Evolutionary conservation across 169 alveolate species (phyloP).

Genomic region (Babesia ovata): DNA sequence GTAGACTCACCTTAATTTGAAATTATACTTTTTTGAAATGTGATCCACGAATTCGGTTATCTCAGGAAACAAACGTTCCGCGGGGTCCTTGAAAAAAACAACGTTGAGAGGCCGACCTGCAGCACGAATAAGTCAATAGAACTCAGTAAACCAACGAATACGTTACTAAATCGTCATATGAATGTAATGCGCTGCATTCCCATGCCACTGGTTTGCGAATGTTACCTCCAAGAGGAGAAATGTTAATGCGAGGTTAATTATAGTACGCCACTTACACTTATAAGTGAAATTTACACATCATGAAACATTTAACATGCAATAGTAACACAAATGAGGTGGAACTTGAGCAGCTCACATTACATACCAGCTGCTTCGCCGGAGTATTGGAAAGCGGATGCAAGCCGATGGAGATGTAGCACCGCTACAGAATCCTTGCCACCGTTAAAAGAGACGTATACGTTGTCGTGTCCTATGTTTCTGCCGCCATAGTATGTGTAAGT

Average conservation of each 20-base stretch:
- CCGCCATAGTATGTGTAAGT: background rate
- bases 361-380: slow-evolving; percentile 6
- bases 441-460: slow-evolving; percentile 77
- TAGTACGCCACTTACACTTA: no score
- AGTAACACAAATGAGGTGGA: background rate
- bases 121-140: background rate
- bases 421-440: slow-evolving; percentile 82
- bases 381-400: slow-evolving; percentile 60
- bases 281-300: no score
- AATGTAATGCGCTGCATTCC: no score
- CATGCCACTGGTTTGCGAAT: no score
- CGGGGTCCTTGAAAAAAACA: slow-evolving; percentile 48
- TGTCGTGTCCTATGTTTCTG: slow-evolving; percentile 58
- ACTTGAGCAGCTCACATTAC: background rate
- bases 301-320: no score
- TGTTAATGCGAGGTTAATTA: no score
- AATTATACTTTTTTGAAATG: slow-evolving; percentile 6
- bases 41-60: slow-evolving; percentile 27
- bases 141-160: background rate
- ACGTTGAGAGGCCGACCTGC: slow-evolving; percentile 27
- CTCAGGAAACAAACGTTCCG: slow-evolving; percentile 33
- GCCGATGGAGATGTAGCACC: slow-evolving; percentile 70
- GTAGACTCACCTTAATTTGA: slow-evolving; percentile 13
- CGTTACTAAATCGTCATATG: background rate
- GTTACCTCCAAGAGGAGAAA: no score